Conservation (phyloP, 768 basidiomycete species). For the Kwoniella shandongensis region DNA sequence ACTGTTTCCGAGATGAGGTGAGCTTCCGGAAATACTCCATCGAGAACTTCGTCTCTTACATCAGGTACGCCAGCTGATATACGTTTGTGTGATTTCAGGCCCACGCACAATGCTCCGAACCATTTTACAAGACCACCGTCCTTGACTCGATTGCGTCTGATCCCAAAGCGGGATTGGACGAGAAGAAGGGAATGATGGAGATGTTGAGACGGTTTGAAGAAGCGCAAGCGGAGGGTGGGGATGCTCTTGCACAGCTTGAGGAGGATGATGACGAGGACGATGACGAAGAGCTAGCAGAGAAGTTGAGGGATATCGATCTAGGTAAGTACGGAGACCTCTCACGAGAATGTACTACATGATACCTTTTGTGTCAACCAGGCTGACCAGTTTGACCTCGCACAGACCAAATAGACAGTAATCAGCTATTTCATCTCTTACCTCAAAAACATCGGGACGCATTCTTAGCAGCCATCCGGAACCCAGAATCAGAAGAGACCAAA, state of each 20-base stretch:
- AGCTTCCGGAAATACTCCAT: slow-evolving; percentile 9
- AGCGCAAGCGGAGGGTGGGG: slow-evolving; percentile 27
- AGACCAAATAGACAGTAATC: slow-evolving; percentile 44
- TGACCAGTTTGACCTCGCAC: neutral
- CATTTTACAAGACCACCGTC: slow-evolving; percentile 41
- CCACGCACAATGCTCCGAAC: slow-evolving; percentile 48
- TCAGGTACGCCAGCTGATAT: slow-evolving; percentile 1
- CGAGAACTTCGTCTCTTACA: neutral
- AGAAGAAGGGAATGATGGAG: slow-evolving; percentile 51
- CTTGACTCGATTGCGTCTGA: slow-evolving; percentile 48
- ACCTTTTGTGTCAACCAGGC: too few relatives aligned
- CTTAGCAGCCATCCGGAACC: slow-evolving; percentile 33
- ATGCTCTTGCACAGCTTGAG: slow-evolving; percentile 18
- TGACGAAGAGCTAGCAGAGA: slow-evolving; percentile 31
- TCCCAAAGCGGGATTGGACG: slow-evolving; percentile 46
- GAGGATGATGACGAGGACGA: slow-evolving; percentile 44
- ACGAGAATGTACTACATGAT: neutral
- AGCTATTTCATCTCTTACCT: slow-evolving; percentile 43
- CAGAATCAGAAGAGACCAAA: slow-evolving; percentile 34
- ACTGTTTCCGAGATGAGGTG: slow-evolving; percentile 38
- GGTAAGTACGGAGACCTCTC: slow-evolving; percentile 26
- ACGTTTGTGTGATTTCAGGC: too few relatives aligned
- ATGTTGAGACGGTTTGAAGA: slow-evolving; percentile 48
- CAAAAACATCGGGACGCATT: slow-evolving; percentile 40
- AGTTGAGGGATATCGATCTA: slow-evolving; percentile 34